These are phyloP conservation scores for Gracilaria caudata DNA, from an alignment of 23 red algal genomes.

Conservation along the genomic window DNA sequence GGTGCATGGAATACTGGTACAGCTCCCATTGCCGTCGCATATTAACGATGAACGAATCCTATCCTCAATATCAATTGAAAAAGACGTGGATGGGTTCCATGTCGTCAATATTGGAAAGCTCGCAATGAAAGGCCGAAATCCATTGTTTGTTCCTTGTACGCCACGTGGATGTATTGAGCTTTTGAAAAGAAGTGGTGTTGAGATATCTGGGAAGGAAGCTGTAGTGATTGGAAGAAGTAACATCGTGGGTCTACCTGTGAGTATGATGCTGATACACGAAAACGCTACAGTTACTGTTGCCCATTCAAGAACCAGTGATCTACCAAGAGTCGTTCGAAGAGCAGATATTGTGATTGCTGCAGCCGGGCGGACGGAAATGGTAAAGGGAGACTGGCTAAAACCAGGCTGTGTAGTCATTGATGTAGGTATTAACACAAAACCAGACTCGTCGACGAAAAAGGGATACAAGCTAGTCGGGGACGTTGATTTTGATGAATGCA, in stretches of 20 bases:
- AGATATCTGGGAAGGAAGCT: conserved; percentile 76
- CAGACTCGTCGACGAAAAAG: conserved; percentile 74
- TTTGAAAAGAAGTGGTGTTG: conserved; percentile 69
- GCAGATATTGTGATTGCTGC: conserved; percentile 95
- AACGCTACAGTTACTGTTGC: conserved; percentile 95
- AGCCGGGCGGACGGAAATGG: conserved; percentile 71
- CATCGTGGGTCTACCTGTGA: conserved; percentile 91
- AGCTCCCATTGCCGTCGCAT: conserved; percentile 81
- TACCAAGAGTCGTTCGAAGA: conserved; percentile 51
- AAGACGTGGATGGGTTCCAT: conserved; percentile 99
- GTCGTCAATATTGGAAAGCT: conserved; percentile 90
- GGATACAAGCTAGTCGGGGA: conserved; percentile 95
- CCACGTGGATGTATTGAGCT: conserved; percentile 92
- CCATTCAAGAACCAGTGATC: conserved; percentile 78
- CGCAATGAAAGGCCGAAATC: conserved; percentile 70
- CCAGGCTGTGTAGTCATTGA: conserved; percentile 87
- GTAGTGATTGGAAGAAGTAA: conserved; percentile 95
- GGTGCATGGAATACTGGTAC: conserved; percentile 96
- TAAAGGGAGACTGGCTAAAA: conserved; percentile 85
- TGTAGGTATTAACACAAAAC: conserved; percentile 89
- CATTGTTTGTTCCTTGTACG: conserved; percentile 85
- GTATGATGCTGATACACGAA: conserved; percentile 76
- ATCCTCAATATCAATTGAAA: conserved; percentile 78
- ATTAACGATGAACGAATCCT: conserved; percentile 84
- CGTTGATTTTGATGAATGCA: conserved; percentile 80